Evolutionary conservation across 768 basidiomycete genomes (phyloP).

Genomic region (Gautieria morchelliformis): DNA sequence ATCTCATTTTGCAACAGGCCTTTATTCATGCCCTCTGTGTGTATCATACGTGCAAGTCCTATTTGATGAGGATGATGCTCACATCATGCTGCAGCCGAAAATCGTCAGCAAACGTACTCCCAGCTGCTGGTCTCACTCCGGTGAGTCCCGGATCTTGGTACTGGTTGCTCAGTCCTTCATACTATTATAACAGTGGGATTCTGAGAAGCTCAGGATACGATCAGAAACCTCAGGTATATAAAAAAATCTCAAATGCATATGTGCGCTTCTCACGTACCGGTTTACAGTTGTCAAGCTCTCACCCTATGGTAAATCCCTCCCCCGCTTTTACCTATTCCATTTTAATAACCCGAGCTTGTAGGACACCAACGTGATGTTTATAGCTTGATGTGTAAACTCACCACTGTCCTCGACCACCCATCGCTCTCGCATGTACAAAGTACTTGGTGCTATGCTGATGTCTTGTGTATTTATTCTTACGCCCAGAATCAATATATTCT

Average conservation of each 20-base stretch:
- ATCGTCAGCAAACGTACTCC: constrained; percentile 55
- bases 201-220: constrained; percentile 43
- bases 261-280: neutral
- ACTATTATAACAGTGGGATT: neutral
- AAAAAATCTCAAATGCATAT: too few relatives aligned
- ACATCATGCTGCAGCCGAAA: constrained; percentile 23
- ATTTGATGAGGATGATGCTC: neutral
- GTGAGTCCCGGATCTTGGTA: constrained; percentile 20
- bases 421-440: too few relatives aligned
- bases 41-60: constrained; percentile 11
- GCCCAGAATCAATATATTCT: too few relatives aligned
- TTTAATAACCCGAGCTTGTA: neutral
- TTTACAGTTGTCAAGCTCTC: constrained; percentile 50
- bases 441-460: too few relatives aligned
- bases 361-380: constrained; percentile 7
- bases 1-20: constrained; percentile 26
- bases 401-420: too few relatives aligned
- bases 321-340: neutral
- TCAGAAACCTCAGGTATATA: constrained; percentile 50
- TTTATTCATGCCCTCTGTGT: constrained; percentile 49
- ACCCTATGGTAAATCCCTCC: constrained; percentile 41
- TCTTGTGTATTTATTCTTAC: too few relatives aligned
- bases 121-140: constrained; percentile 50
- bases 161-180: neutral
- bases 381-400: neutral